These are phyloP conservation scores for Solanum arcanum DNA, from an alignment of 257 asterid species.

Conservation along the genomic window DNA sequence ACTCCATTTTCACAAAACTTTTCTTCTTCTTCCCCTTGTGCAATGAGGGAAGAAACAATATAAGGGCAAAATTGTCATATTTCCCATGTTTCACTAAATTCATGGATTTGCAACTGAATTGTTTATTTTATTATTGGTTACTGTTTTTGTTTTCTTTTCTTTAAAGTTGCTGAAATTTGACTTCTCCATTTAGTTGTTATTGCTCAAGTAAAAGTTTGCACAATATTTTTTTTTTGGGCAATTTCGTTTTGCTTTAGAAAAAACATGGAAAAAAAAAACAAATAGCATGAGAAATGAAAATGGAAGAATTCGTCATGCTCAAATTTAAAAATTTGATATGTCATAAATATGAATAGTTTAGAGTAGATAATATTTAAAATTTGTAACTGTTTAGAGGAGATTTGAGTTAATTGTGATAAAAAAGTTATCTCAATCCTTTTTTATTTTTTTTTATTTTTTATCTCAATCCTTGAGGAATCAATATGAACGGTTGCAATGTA, in stretches of 20 bases:
- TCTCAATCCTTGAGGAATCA: neutral
- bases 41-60: neutral
- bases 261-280: too few species aligned
- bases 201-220: neutral
- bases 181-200: neutral
- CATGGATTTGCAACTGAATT: neutral
- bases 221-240: neutral
- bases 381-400: neutral
- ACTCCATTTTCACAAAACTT: neutral
- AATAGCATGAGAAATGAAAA: neutral
- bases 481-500: neutral
- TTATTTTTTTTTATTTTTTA: too few species aligned
- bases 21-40: neutral
- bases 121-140: neutral
- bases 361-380: neutral
- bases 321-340: neutral
- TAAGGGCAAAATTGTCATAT: neutral
- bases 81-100: neutral
- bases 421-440: too few species aligned
- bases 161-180: neutral
- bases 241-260: too few species aligned
- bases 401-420: neutral
- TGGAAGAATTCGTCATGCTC: neutral
- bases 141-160: neutral
- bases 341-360: neutral